Evolutionary conservation across 768 basidiomycete genomes (phyloP), one percentile per base, ranked within the genome.

Genomic region (Agrocybe chaxingu): DNA sequence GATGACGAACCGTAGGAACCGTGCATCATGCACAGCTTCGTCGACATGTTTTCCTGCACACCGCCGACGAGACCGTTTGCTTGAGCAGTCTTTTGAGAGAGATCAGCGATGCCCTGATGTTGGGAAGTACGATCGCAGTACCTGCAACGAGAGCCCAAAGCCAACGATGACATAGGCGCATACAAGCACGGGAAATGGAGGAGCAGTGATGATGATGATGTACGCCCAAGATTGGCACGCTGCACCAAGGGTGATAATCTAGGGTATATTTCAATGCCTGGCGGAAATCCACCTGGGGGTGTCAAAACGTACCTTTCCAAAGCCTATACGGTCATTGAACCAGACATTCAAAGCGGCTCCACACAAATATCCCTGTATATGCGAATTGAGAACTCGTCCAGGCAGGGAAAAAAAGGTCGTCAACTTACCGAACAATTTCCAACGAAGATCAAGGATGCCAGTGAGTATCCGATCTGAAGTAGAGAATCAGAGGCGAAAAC

Each of bases 1-100:
- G 24, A 5, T 24, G 3, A 44, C 57, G 12, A 49, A 75, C 85
- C 85, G 56, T 87, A 89, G 3, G 78, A 68, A 3, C 80, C 85
- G 57, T 87, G 83, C 34, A 89, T 60, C 12, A 89, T 47, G 6
- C 86, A 80, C 78, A 91, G 84, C 61, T 87, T 89, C 0, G 67
- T 63, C 34, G 80, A 72, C 7, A 80, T 65, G 45, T 82, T 76
- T n/a, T 75, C 67, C 51, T 76, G 74, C 6, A 87, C 66, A 44
- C 70, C 75, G 3, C 82, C 85, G 8, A 89, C 77, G 52, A 78
- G 89, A 6, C 81, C 84, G 57, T 86, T 86, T 1, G 83, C 77
- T 65, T 87, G 85, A 0, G 87, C 85, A 50, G 82, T 79, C 82
- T 87, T 34, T 11, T 11, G 36, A 31, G 32, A 49, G 11, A 31